These are phyloP conservation scores for Vinca minor DNA, from an alignment of 257 asterid species.

Conservation along the genomic window DNA sequence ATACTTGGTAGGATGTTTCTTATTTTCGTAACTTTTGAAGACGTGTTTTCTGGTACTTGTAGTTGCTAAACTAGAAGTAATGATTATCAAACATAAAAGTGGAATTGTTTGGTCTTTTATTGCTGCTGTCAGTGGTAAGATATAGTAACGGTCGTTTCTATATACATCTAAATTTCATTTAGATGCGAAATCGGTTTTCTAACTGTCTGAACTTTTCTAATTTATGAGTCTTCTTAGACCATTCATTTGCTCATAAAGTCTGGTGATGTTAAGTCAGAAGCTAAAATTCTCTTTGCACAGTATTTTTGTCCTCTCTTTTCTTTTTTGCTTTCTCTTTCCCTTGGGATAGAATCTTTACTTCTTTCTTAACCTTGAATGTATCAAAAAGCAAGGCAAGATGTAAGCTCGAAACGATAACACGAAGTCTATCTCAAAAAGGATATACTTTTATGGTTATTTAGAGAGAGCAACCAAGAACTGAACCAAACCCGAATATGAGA, in stretches of 20 bases:
- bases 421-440: too few species aligned
- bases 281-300: background rate
- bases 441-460: too few species aligned
- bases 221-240: too few species aligned
- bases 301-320: background rate
- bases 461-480: too few species aligned
- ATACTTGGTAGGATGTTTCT: background rate
- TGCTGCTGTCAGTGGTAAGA: background rate
- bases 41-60: background rate
- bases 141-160: background rate
- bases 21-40: background rate
- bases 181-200: background rate
- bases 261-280: background rate
- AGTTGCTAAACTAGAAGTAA: background rate
- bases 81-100: constrained; percentile 5
- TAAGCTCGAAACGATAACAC: too few species aligned
- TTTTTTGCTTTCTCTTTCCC: background rate
- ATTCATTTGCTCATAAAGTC: background rate
- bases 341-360: too few species aligned
- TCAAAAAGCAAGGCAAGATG: too few species aligned
- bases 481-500: too few species aligned
- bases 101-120: background rate
- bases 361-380: too few species aligned
- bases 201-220: background rate
- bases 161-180: background rate